Percentiles rank a stretch among this genome's conserved stretches.
Conservation (phyloP, 2,329 filamentous ascomycete genomes). For the Diaporthe aspalathi region DNA sequence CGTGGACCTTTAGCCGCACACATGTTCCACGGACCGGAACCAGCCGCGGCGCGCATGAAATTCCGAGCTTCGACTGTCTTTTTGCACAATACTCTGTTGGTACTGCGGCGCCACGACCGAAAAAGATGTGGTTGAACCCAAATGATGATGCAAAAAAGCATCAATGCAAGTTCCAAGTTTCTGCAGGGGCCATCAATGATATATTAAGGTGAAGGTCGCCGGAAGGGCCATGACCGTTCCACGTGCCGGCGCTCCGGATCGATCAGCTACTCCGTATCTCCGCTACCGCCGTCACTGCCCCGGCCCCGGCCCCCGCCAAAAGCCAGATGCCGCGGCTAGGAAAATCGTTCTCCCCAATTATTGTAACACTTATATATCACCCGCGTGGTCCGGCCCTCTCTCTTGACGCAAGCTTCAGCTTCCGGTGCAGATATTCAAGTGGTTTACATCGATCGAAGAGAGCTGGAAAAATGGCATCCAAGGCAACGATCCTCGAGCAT, state of each 20-base stretch:
- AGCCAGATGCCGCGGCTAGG: conserved; percentile 1
- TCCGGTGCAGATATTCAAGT: background rate
- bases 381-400: background rate
- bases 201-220: no score
- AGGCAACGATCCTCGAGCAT: conserved; percentile 21
- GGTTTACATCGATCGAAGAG: background rate
- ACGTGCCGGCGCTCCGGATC: conserved; percentile 6
- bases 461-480: conserved; percentile 3
- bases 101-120: background rate
- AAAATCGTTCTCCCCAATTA: conserved; percentile 15
- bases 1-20: background rate
- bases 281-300: conserved; percentile 23
- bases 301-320: conserved; percentile 2
- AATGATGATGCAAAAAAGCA: background rate
- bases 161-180: background rate
- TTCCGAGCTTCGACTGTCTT: background rate
- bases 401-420: background rate
- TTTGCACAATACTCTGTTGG: background rate
- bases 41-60: background rate
- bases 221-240: background rate
- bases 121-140: background rate
- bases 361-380: background rate
- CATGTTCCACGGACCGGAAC: conserved; percentile 1
- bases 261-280: conserved; percentile 18
- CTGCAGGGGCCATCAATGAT: background rate